A percentile compares a stretch with the other conserved stretches of the same genome.
Evolutionary conservation across 2,329 filamentous ascomycete genomes (phyloP).

Genomic region (Cladosporium sp.): DNA sequence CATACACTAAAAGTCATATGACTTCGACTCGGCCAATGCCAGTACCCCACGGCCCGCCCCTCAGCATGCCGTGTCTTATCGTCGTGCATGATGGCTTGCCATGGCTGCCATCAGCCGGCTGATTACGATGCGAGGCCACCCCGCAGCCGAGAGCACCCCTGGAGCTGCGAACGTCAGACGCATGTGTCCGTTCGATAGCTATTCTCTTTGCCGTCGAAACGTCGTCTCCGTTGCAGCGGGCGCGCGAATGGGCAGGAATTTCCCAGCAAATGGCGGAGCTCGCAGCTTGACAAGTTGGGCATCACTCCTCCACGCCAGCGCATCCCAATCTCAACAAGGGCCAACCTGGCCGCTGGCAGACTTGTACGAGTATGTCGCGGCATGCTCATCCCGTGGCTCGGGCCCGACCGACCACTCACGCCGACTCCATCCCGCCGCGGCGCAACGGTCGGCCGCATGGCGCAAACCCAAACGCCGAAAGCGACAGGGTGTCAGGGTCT

Average conservation of each 20-base stretch:
- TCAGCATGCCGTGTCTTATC: slow-evolving; percentile 20
- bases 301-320: slow-evolving; percentile 8
- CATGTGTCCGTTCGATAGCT: slow-evolving; percentile 10
- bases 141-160: slow-evolving; percentile 8
- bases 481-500: neutral
- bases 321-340: neutral
- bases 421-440: slow-evolving; percentile 18
- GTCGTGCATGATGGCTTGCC: slow-evolving; percentile 19
- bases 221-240: slow-evolving; percentile 4
- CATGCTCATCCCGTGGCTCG: slow-evolving; percentile 11
- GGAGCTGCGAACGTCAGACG: slow-evolving; percentile 8
- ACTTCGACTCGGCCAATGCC: slow-evolving; percentile 31
- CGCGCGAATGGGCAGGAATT: neutral
- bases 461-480: slow-evolving; percentile 28
- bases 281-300: slow-evolving; percentile 13
- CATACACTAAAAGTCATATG: slow-evolving; percentile 27
- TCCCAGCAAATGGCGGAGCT: slow-evolving; percentile 2
- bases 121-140: slow-evolving; percentile 4
- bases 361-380: neutral
- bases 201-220: slow-evolving; percentile 2
- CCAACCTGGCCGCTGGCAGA: slow-evolving; percentile 3
- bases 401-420: slow-evolving; percentile 15
- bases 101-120: slow-evolving; percentile 16
- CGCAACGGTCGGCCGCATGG: slow-evolving; percentile 23
- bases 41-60: slow-evolving; percentile 24